These are phyloP conservation scores for Pyrenophora graminea DNA, from an alignment of 2,329 filamentous ascomycete species.

Conservation along the genomic window DNA sequence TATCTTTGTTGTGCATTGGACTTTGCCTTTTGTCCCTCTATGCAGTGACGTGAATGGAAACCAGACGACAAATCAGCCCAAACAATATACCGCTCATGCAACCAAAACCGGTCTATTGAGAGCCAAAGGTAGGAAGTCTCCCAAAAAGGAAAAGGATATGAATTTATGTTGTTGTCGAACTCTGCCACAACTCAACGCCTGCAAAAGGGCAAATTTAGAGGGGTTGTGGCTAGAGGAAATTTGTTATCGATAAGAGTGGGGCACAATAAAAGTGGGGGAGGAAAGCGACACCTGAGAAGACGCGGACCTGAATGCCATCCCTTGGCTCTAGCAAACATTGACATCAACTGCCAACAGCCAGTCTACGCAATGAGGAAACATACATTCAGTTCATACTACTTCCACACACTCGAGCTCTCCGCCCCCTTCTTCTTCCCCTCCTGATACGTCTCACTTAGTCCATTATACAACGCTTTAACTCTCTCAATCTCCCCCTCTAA, in stretches of 20 bases:
- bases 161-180: not conserved
- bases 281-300: conserved; percentile 1
- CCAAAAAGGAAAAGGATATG: not conserved
- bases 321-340: not conserved
- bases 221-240: conserved; percentile 13
- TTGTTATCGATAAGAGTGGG: conserved; percentile 34
- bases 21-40: no score
- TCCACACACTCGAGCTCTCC: conserved; percentile 24
- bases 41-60: not conserved
- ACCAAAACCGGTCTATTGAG: not conserved
- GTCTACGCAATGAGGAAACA: not conserved
- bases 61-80: not conserved
- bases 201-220: conserved; percentile 3
- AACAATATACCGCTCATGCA: not conserved
- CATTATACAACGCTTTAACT: conserved; percentile 51
- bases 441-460: conserved; percentile 23
- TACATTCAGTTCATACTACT: not conserved
- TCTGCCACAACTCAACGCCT: not conserved
- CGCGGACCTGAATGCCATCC: not conserved
- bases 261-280: conserved; percentile 29
- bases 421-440: conserved; percentile 17
- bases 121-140: no score
- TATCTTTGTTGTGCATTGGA: no score
- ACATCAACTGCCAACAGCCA: not conserved
- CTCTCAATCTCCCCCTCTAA: conserved; percentile 50